Evolutionary conservation across 768 basidiomycete genomes (phyloP).

Genomic region (Austroboletus festivus): DNA sequence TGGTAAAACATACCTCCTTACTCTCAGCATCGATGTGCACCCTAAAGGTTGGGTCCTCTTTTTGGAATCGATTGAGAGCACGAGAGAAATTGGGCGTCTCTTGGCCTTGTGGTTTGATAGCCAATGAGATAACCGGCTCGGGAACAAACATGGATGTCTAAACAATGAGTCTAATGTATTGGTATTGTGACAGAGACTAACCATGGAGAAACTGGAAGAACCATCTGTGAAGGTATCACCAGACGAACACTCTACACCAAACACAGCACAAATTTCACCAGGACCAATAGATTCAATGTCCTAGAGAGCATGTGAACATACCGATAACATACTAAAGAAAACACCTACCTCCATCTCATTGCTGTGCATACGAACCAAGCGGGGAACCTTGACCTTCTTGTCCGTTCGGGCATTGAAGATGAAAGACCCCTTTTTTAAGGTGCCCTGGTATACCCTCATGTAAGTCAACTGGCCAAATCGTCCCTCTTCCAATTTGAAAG

Average conservation of each 20-base stretch:
- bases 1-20: slow-evolving; percentile 87
- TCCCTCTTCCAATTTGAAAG: slow-evolving; percentile 98
- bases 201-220: slow-evolving; percentile 89
- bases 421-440: slow-evolving; percentile 75
- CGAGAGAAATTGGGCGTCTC: slow-evolving; percentile 97
- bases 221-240: slow-evolving; percentile 98
- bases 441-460: slow-evolving; percentile 97
- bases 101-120: slow-evolving; percentile 86
- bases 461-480: slow-evolving; percentile 97
- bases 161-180: slow-evolving; percentile 1
- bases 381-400: slow-evolving; percentile 95
- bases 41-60: slow-evolving; percentile 98
- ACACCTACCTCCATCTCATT: slow-evolving; percentile 93
- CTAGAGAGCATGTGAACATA: slow-evolving; percentile 35
- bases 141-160: slow-evolving; percentile 99
- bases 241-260: slow-evolving; percentile 96
- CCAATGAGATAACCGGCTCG: slow-evolving; percentile 95
- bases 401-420: slow-evolving; percentile 94
- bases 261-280: slow-evolving; percentile 99
- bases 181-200: slow-evolving; percentile 36
- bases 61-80: slow-evolving; percentile 95
- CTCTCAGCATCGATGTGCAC: slow-evolving; percentile 94
- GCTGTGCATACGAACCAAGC: slow-evolving; percentile 95
- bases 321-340: background rate
- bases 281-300: slow-evolving; percentile 93